Base-by-base conservation (phyloP, 352 stramenopile species). In the Globisporangium heterothallicum region DNA sequence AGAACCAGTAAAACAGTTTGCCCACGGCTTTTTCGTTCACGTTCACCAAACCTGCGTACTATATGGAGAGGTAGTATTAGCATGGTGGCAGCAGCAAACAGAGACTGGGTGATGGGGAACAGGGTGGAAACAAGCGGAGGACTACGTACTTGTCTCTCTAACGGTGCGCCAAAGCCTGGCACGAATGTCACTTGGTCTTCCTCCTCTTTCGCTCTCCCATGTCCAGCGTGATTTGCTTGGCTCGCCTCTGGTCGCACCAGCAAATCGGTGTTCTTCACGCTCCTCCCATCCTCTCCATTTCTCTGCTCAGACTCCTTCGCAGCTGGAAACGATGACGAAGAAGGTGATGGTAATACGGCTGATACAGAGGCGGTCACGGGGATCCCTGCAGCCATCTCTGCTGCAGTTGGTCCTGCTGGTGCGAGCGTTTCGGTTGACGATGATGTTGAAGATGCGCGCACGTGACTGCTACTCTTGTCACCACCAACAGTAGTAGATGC, bases 1-100 rank as follows among this genome's bases (percentile, higher is more conserved):
- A 88, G 58, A 93, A 93, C 82, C 82, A 93, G 58, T 93, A 93
- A 34, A 93, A 93, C 7, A 92, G 41, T 36, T 77, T 83, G 19
- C 81, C 81, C 18, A 68, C 65, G 14, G 74, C 70, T 13, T 64
- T 0, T 12, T 54, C 58, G 62, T 88, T 88, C 29, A 89, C 81
- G 34, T 56, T 72, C 36, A 88, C 61, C 52, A 88, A 59, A 8
- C 81, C 78, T 27, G 81, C 78, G 61, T 84, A 92, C 81, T 89
- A 49, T 61, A 59, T 41, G 59, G 43, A 62, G 49, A 72, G 50
- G 24, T 58, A 72, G 43, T n/a, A n/a, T n/a, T n/a, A n/a, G n/a
- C n/a, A n/a, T n/a, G n/a, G n/a, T n/a, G n/a, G n/a, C n/a, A n/a
- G n/a, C n/a, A n/a, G n/a, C n/a, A n/a, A n/a, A n/a, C n/a, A n/a